Conservation (phyloP, 2,329 filamentous ascomycete species). For the Neophaeococcomyces aloes region DNA sequence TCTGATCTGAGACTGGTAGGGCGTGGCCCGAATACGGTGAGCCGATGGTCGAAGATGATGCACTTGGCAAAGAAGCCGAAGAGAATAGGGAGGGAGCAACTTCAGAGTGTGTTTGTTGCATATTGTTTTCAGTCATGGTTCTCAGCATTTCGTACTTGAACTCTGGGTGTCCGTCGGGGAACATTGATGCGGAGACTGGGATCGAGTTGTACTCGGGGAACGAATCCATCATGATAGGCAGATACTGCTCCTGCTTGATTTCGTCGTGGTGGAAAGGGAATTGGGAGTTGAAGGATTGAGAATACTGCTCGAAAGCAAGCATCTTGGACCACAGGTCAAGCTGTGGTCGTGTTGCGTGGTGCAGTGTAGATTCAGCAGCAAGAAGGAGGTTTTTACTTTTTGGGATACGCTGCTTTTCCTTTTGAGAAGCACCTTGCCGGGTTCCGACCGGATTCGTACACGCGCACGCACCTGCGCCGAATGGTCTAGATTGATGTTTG, state of each 20-base stretch:
- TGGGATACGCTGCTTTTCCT: slow-evolving; percentile 1
- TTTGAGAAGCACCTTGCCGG: slow-evolving; percentile 9
- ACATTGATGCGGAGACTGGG: slow-evolving; percentile 8
- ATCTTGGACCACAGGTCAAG: slow-evolving; percentile 12
- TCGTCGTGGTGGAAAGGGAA: slow-evolving; percentile 9
- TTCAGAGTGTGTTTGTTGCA: slow-evolving; percentile 20
- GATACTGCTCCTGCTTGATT: slow-evolving; percentile 17
- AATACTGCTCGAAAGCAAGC: slow-evolving; percentile 20
- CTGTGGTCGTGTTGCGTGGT: not conserved
- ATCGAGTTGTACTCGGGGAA: slow-evolving; percentile 13
- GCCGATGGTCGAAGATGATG: slow-evolving; percentile 55
- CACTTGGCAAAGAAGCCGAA: slow-evolving; percentile 46
- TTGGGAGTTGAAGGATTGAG: slow-evolving; percentile 10
- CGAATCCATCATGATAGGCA: slow-evolving; percentile 15
- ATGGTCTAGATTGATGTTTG: slow-evolving; percentile 11
- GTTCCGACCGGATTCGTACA: slow-evolving; percentile 8
- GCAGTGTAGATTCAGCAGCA: not conserved
- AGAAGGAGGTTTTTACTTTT: not conserved
- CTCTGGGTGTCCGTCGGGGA: slow-evolving; percentile 1
- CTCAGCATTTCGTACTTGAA: slow-evolving; percentile 3
- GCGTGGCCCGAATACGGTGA: slow-evolving; percentile 55
- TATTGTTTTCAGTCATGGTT: slow-evolving; percentile 1
- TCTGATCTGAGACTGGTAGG: slow-evolving; percentile 40
- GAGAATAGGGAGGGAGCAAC: slow-evolving; percentile 49
- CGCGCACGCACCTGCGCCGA: slow-evolving; percentile 7